phyloP scores from a whole-genome alignment of 345 rosid species.

The Salix koriyanagi region DNA sequence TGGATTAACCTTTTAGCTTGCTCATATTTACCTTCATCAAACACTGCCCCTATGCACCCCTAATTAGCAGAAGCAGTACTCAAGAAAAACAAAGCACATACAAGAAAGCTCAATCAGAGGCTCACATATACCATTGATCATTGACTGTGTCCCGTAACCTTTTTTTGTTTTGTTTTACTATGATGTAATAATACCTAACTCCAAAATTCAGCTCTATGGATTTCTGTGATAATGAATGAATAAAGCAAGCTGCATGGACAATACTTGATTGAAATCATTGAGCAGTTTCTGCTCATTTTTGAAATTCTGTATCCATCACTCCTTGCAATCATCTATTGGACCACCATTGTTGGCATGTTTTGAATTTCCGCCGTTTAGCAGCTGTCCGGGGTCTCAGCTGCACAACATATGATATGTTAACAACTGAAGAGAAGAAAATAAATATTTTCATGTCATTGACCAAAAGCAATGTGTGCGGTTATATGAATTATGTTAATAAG shows the following conservation, averaged over 20 bases:
- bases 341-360: not conserved
- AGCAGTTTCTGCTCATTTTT: not conserved
- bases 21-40: too few relatives aligned
- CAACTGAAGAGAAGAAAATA: not conserved
- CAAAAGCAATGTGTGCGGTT: not conserved
- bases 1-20: too few relatives aligned
- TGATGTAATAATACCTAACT: not conserved
- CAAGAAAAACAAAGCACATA: not conserved
- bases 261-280: not conserved
- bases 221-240: not conserved
- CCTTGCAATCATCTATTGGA: not conserved
- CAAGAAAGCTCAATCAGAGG: not conserved
- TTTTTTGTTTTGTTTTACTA: too few relatives aligned
- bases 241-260: not conserved
- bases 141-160: not conserved
- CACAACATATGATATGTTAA: conserved; percentile 4
- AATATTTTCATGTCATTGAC: not conserved
- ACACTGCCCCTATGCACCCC: too few relatives aligned
- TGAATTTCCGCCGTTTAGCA: conserved; percentile 37
- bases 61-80: too few relatives aligned
- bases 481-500: not conserved
- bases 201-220: conserved; percentile 1
- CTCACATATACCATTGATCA: not conserved
- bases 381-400: conserved; percentile 56
- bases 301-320: not conserved